Percentiles rank a stretch among this genome's conserved stretches.
Evolutionary conservation across 2,329 filamentous ascomycete species (phyloP).

Genomic region (Phaeoacremonium minimum): DNA sequence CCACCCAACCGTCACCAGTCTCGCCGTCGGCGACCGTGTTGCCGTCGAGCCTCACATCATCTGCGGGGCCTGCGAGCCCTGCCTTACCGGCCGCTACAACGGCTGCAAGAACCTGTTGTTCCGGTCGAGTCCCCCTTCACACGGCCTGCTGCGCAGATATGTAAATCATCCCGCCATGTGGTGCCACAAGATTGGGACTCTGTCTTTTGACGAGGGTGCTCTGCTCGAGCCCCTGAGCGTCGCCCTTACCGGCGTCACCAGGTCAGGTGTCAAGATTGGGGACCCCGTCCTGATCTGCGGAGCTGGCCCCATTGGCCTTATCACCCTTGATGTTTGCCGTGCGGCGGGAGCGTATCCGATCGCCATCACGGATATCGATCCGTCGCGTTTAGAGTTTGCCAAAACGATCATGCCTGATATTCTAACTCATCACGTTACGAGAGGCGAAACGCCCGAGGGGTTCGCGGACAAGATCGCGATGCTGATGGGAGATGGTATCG

Average conservation of each 20-base stretch:
- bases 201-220: constrained; percentile 87
- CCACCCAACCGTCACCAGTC: constrained; percentile 70
- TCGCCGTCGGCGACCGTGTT: constrained; percentile 83
- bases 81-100: constrained; percentile 89
- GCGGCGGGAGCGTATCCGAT: constrained; percentile 90
- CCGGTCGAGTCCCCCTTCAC: constrained; percentile 83
- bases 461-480: constrained; percentile 63
- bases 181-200: constrained; percentile 92
- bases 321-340: constrained; percentile 76
- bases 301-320: constrained; percentile 87
- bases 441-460: constrained; percentile 57
- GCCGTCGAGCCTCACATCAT: constrained; percentile 92
- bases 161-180: constrained; percentile 90
- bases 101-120: constrained; percentile 84
- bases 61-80: constrained; percentile 85
- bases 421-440: constrained; percentile 72
- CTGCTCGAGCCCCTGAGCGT: constrained; percentile 88
- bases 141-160: constrained; percentile 82
- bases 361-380: constrained; percentile 91
- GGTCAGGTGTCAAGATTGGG: constrained; percentile 74
- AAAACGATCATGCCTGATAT: constrained; percentile 76
- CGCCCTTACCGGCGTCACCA: constrained; percentile 80
- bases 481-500: constrained; percentile 70
- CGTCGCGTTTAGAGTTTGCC: constrained; percentile 78
- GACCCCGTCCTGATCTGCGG: constrained; percentile 87